These are phyloP conservation scores for Vanderwaltozyma verrucispora DNA, from an alignment of 805 yeast species.

Conservation along the genomic window DNA sequence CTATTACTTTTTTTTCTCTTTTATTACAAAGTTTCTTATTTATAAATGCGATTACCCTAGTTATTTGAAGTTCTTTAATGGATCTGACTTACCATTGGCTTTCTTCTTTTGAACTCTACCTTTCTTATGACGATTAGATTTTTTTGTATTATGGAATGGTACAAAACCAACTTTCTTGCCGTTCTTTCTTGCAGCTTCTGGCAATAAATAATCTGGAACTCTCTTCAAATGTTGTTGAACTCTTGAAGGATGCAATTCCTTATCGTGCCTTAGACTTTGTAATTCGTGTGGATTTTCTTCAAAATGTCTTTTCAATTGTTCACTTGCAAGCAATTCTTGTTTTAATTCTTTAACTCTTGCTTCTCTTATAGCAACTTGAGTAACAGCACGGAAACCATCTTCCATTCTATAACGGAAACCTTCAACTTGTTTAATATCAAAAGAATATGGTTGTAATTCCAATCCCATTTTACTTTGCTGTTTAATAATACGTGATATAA, in stretches of 20 bases:
- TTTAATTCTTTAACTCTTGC: constrained; percentile 86
- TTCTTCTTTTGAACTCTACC: constrained; percentile 35
- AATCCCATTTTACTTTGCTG: constrained; percentile 67
- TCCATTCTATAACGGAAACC: constrained; percentile 95
- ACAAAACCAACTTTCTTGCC: constrained; percentile 55
- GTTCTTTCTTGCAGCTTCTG: constrained; percentile 57
- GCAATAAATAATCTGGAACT: constrained; percentile 86
- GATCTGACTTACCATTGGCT: constrained; percentile 43
- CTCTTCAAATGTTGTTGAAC: constrained; percentile 78
- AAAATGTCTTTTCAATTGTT: constrained; percentile 84
- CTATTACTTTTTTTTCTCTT: too few relatives aligned
- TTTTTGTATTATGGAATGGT: constrained; percentile 48
- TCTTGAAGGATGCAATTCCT: constrained; percentile 73
- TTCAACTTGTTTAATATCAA: constrained; percentile 85
- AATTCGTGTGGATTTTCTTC: constrained; percentile 97
- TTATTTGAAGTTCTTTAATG: constrained; percentile 48
- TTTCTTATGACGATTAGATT: constrained; percentile 18
- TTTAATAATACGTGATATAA: constrained; percentile 61
- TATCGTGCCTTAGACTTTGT: constrained; percentile 81
- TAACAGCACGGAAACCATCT: constrained; percentile 93
- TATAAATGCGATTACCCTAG: neutral
- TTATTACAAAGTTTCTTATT: too few relatives aligned
- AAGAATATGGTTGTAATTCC: constrained; percentile 76
- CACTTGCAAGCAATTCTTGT: constrained; percentile 77
- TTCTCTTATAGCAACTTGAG: constrained; percentile 80